Conservation (phyloP, 2,329 filamentous ascomycete genomes). For the Cordyceps sp. region DNA sequence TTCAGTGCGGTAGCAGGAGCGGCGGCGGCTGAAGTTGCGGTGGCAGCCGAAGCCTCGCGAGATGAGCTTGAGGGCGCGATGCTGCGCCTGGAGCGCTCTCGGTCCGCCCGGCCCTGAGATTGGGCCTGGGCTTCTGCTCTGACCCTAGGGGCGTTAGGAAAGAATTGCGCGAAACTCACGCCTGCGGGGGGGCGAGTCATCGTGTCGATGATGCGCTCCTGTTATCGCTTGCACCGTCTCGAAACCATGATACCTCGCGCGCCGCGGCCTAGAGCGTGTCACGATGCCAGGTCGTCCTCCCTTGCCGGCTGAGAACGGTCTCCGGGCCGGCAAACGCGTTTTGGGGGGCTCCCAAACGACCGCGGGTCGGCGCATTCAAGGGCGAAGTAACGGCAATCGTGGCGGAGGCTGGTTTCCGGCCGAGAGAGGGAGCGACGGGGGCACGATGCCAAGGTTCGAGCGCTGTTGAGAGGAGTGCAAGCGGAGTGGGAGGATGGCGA, state of each 20-base stretch:
- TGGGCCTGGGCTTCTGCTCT: slow-evolving; percentile 21
- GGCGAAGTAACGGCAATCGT: too few relatives aligned
- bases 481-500: too few relatives aligned
- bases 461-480: too few relatives aligned
- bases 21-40: background rate
- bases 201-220: slow-evolving; percentile 31
- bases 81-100: slow-evolving; percentile 12
- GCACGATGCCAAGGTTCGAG: too few relatives aligned
- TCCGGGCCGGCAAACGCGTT: too few relatives aligned
- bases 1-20: slow-evolving; percentile 7
- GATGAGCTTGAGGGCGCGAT: slow-evolving; percentile 8
- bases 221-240: slow-evolving; percentile 34
- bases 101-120: too few relatives aligned
- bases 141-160: slow-evolving; percentile 58
- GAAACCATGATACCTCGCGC: slow-evolving; percentile 39
- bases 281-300: too few relatives aligned
- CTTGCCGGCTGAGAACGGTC: too few relatives aligned
- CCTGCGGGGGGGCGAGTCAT: slow-evolving; percentile 63
- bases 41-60: slow-evolving; percentile 4
- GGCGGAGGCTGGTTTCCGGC: too few relatives aligned
- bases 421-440: too few relatives aligned
- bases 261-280: slow-evolving; percentile 6
- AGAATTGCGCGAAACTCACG: slow-evolving; percentile 76
- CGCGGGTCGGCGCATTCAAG: too few relatives aligned
- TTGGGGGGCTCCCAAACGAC: too few relatives aligned